These are phyloP conservation scores for Fusarium floridanum DNA, from an alignment of 2,329 filamentous ascomycete species.

Conservation along the genomic window DNA sequence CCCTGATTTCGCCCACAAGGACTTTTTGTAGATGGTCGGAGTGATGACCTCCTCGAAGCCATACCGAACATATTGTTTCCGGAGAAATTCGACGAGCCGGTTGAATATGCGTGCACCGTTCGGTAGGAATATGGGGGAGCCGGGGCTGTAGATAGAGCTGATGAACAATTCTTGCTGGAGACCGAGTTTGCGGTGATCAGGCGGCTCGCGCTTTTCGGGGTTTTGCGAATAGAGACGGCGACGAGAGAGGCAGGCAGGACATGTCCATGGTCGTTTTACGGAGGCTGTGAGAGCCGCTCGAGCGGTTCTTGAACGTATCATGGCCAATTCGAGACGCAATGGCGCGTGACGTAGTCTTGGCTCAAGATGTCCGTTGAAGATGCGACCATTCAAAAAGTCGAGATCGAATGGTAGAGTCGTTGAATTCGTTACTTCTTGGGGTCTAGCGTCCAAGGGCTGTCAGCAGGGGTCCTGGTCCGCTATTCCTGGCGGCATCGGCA, in stretches of 20 bases:
- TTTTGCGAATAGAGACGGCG: constrained; percentile 50
- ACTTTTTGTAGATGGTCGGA: constrained; percentile 90
- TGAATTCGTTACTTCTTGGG: constrained; percentile 38
- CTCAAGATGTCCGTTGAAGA: constrained; percentile 9
- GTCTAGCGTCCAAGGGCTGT: constrained; percentile 36
- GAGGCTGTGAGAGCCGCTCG: constrained; percentile 35
- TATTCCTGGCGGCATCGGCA: constrained; percentile 30
- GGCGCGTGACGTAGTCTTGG: constrained; percentile 13
- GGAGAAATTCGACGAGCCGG: constrained; percentile 83
- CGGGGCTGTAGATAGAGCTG: constrained; percentile 83
- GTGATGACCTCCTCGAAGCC: constrained; percentile 92
- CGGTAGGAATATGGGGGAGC: constrained; percentile 86
- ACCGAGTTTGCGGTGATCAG: constrained; percentile 72
- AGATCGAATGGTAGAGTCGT: background rate
- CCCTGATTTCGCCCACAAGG: constrained; percentile 86
- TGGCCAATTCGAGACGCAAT: constrained; percentile 38
- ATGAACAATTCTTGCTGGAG: constrained; percentile 82
- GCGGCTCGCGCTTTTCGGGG: constrained; percentile 49
- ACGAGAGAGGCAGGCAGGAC: constrained; percentile 47
- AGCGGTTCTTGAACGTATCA: constrained; percentile 48
- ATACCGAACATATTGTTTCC: constrained; percentile 85
- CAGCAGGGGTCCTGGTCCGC: constrained; percentile 35
- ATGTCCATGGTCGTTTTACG: constrained; percentile 48
- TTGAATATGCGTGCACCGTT: constrained; percentile 88
- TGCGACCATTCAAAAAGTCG: constrained; percentile 29